These are phyloP conservation scores for Voacanga thouarsii DNA, from an alignment of 257 asterid genomes.

Conservation along the genomic window DNA sequence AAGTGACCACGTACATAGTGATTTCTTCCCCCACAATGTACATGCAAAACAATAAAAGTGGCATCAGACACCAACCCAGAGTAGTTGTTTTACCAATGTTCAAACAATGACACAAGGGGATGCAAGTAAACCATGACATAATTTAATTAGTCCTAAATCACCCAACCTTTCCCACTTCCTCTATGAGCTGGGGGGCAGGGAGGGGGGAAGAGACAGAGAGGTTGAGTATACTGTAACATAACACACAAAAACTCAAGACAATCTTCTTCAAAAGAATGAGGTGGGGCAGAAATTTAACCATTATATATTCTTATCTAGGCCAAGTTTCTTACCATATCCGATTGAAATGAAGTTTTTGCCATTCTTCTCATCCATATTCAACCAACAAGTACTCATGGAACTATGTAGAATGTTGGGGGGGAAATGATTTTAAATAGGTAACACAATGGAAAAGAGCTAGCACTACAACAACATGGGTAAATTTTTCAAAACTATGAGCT, in stretches of 20 bases:
- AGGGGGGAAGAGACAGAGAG: neutral
- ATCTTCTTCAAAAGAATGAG: neutral
- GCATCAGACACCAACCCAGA: neutral
- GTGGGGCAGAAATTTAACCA: neutral
- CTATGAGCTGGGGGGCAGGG: neutral
- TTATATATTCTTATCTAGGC: neutral
- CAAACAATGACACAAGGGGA: neutral
- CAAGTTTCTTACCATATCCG: neutral
- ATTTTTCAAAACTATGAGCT: neutral
- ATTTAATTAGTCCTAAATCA: neutral
- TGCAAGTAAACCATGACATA: neutral
- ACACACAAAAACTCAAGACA: neutral
- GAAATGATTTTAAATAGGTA: neutral
- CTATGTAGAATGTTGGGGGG: neutral
- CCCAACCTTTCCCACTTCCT: neutral
- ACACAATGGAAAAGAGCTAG: neutral
- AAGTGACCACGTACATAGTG: neutral
- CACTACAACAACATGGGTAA: neutral
- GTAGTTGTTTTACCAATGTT: neutral
- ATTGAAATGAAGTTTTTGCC: neutral
- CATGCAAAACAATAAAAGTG: neutral
- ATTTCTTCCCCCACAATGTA: neutral
- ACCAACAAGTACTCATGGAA: neutral
- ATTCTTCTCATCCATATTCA: neutral
- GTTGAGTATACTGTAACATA: neutral